Evolutionary conservation across 2,329 filamentous ascomycete species (phyloP).

Genomic region (Pseudocercospora eumusae): DNA sequence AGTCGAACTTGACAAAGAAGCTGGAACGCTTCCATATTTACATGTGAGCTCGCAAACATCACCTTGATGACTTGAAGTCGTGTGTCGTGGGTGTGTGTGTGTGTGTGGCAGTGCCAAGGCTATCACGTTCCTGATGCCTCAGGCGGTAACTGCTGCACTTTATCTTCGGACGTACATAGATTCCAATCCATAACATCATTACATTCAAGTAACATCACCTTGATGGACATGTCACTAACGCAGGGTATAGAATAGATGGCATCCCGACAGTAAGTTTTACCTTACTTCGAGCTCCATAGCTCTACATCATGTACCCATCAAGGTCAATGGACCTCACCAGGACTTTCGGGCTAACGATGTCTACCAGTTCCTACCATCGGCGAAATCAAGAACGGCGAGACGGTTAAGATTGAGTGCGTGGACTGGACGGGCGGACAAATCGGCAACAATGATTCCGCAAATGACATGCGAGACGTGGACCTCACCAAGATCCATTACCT

Average conservation of each 20-base stretch:
- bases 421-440: constrained; percentile 78
- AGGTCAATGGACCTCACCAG: background rate
- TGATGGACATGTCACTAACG: constrained; percentile 17
- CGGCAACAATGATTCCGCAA: constrained; percentile 83
- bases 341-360: background rate
- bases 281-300: constrained; percentile 13
- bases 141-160: no score
- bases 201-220: constrained; percentile 23
- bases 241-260: constrained; percentile 77
- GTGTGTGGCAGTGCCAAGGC: no score
- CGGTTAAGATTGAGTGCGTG: constrained; percentile 89
- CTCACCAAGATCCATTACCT: constrained; percentile 84
- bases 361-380: constrained; percentile 71
- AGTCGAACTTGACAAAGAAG: constrained; percentile 71
- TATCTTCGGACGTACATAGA: no score
- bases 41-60: constrained; percentile 27
- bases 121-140: no score
- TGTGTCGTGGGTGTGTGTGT: no score
- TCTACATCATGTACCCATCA: constrained; percentile 9
- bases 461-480: constrained; percentile 82
- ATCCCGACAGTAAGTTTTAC: constrained; percentile 72
- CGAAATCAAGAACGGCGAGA: constrained; percentile 77
- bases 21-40: constrained; percentile 62
- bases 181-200: no score
- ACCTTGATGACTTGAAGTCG: constrained; percentile 21